These are phyloP conservation scores for Salix caprea DNA, from an alignment of 345 rosid genomes.

Conservation along the genomic window DNA sequence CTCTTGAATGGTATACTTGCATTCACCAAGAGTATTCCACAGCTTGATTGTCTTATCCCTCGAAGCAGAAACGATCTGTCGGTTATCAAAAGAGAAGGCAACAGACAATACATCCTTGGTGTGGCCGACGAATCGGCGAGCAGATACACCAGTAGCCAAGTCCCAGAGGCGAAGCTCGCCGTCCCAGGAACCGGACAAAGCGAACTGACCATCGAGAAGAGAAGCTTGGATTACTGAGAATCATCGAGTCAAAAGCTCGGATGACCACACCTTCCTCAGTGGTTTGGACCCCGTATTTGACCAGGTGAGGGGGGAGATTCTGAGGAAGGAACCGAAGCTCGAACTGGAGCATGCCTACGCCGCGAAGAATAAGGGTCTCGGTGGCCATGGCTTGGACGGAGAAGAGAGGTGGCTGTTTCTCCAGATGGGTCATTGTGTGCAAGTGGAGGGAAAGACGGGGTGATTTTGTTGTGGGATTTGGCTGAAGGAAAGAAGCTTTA, in stretches of 20 bases:
- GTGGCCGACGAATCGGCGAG: conserved; percentile 94
- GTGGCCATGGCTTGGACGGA: conserved; percentile 46
- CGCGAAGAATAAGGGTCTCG: conserved; percentile 65
- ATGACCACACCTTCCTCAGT: too few relatives aligned
- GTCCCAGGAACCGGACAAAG: conserved; percentile 97
- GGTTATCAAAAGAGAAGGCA: conserved; percentile 91
- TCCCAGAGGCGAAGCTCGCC: conserved; percentile 99
- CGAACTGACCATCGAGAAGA: conserved; percentile 96
- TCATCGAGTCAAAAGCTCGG: too few relatives aligned
- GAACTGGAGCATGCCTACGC: too few relatives aligned
- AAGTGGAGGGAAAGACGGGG: conserved; percentile 94
- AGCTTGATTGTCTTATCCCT: conserved; percentile 92
- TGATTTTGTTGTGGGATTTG: conserved; percentile 88
- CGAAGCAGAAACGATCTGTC: conserved; percentile 96
- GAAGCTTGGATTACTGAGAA: too few relatives aligned
- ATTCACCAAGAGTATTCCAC: conserved; percentile 95
- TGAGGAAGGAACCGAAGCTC: too few relatives aligned
- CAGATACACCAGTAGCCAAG: conserved; percentile 60
- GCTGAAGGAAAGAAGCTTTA: conserved; percentile 93
- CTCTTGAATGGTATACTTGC: conserved; percentile 94
- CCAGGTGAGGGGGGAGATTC: too few relatives aligned
- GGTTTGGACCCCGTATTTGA: too few relatives aligned
- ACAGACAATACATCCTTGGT: conserved; percentile 91
- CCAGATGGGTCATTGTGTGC: conserved; percentile 96
- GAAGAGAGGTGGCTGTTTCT: conserved; percentile 11